Conservation (phyloP, 345 rosid species). For the Geranium rotundifolium region DNA sequence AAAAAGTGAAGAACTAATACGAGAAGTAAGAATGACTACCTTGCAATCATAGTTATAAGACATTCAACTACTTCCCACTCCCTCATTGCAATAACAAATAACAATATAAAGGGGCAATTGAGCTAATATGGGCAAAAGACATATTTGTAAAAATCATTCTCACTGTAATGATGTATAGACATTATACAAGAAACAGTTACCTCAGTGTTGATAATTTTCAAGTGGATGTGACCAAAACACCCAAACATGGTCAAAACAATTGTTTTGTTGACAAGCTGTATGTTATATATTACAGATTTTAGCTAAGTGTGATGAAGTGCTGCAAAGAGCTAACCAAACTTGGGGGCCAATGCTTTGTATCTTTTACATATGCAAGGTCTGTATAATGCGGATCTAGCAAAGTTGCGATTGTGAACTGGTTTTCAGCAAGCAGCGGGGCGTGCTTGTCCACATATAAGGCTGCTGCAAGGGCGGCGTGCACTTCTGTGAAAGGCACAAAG, state of each 20-base stretch:
- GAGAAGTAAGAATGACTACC: too few species aligned
- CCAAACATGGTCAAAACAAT: neutral
- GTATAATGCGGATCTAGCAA: constrained; percentile 49
- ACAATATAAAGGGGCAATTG: neutral
- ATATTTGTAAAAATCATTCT: neutral
- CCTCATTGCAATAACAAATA: too few species aligned
- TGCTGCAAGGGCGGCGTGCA: constrained; percentile 56
- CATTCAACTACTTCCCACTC: too few species aligned
- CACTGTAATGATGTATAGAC: constrained; percentile 2
- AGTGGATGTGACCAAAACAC: neutral
- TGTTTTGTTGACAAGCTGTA: neutral
- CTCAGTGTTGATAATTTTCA: neutral
- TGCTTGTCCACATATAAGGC: constrained; percentile 51
- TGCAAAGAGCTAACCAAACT: constrained; percentile 49
- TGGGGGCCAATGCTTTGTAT: constrained; percentile 60
- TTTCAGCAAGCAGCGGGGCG: constrained; percentile 44
- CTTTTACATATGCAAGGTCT: constrained; percentile 41
- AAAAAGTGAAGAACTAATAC: too few species aligned
- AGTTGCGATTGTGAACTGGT: constrained; percentile 49
- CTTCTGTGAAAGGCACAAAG: constrained; percentile 22
- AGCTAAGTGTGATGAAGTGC: constrained; percentile 46
- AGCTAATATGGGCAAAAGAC: neutral
- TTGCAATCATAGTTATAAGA: too few species aligned
- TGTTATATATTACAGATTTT: constrained; percentile 2
- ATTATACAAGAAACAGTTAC: neutral